Evolutionary conservation across 495 filamentous ascomycete species (phyloP).

Genomic region (Aspergillus ostianus): DNA sequence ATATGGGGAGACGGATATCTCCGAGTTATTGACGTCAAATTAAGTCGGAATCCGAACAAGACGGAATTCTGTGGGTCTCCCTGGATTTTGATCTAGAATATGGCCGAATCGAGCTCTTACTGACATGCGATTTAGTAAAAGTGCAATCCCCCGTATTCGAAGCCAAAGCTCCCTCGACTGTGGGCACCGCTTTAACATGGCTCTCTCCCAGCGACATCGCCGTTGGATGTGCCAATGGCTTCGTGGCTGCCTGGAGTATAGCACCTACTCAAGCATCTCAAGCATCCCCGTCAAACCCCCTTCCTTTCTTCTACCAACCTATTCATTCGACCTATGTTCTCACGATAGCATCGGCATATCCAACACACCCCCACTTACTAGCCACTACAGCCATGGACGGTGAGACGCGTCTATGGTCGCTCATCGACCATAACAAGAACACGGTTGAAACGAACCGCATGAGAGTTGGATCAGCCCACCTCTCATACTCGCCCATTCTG

Average conservation of each 20-base stretch:
- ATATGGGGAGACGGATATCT: conserved; percentile 63
- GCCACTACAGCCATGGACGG: conserved; percentile 58
- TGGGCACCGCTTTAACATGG: conserved; percentile 63
- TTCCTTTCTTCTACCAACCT: conserved; percentile 55
- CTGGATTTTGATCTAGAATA: background rate
- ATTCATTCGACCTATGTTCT: conserved; percentile 62
- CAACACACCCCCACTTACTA: conserved; percentile 57
- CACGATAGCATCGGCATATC: conserved; percentile 55
- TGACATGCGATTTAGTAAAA: conserved; percentile 35
- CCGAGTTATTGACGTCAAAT: conserved; percentile 55
- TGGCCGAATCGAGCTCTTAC: background rate
- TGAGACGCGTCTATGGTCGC: conserved; percentile 54
- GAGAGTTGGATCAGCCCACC: conserved; percentile 45
- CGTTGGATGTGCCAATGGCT: conserved; percentile 63
- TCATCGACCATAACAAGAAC: conserved; percentile 50
- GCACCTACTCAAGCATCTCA: conserved; percentile 22
- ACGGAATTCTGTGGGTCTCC: conserved; percentile 39
- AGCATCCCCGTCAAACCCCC: conserved; percentile 21
- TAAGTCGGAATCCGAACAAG: conserved; percentile 29
- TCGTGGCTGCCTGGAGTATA: conserved; percentile 58
- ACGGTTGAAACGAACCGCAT: conserved; percentile 48
- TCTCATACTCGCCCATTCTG: conserved; percentile 57
- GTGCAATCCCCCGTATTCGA: conserved; percentile 54
- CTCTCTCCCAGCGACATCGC: conserved; percentile 58
- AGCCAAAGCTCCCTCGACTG: conserved; percentile 43